Percentiles rank a stretch among this genome's conserved stretches.
Evolutionary conservation across 1,284 basidiomycete species (phyloP).

Genomic region (Ceratobasidium sp.): DNA sequence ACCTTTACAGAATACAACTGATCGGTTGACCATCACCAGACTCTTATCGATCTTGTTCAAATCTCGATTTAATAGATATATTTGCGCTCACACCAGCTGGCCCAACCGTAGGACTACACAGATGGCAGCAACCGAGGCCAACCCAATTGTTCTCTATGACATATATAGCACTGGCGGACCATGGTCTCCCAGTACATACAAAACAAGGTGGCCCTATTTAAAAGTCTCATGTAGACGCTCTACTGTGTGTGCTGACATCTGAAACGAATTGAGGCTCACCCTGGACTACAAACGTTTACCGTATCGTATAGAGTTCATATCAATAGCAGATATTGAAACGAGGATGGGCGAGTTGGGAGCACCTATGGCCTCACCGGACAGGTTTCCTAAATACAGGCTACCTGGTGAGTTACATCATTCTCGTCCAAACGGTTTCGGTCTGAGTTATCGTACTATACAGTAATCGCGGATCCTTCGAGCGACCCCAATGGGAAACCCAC

Average conservation of each 20-base stretch:
- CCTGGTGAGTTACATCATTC: conserved; percentile 18
- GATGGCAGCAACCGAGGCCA: conserved; percentile 2
- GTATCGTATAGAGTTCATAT: conserved; percentile 44
- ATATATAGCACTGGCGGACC: neutral
- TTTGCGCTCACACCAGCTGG: too few relatives aligned
- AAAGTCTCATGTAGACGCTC: too few relatives aligned
- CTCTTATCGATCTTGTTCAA: too few relatives aligned
- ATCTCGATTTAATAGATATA: too few relatives aligned
- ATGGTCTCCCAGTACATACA: conserved; percentile 17
- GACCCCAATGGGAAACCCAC: conserved; percentile 24
- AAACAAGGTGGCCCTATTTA: neutral
- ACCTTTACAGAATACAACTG: neutral
- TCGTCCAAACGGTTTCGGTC: neutral
- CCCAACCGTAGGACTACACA: too few relatives aligned
- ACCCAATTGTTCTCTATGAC: conserved; percentile 6
- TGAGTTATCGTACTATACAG: neutral
- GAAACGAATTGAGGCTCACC: conserved; percentile 37
- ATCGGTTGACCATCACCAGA: too few relatives aligned
- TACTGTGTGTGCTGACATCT: too few relatives aligned
- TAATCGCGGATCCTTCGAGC: conserved; percentile 39
- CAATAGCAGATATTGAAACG: conserved; percentile 43
- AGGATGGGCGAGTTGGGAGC: conserved; percentile 40
- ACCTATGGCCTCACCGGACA: conserved; percentile 51
- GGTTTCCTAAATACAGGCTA: conserved; percentile 22
- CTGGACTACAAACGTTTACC: conserved; percentile 45